Percentiles rank a stretch among this genome's conserved stretches.
These are phyloP conservation scores for Corymbia calophylla DNA, from an alignment of 441 rosid genomes.

Conservation along the genomic window DNA sequence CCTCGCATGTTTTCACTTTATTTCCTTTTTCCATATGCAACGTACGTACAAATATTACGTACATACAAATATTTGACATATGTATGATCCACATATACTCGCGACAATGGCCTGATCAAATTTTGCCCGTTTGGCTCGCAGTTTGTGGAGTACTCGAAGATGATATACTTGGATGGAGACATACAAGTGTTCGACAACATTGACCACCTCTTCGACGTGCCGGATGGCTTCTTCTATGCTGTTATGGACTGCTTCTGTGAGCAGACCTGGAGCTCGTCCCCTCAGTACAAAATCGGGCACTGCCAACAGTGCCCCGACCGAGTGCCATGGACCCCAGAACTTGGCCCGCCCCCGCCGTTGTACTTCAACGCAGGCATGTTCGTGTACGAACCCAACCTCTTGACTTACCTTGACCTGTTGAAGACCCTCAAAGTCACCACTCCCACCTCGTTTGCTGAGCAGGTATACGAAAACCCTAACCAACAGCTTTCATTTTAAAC, in stretches of 20 bases:
- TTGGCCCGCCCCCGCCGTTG: conserved; percentile 36
- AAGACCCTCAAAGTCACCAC: conserved; percentile 24
- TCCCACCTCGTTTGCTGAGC: conserved; percentile 50
- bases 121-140: not conserved
- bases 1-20: not conserved
- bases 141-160: conserved; percentile 75
- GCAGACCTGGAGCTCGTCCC: conserved; percentile 36
- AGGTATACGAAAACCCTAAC: conserved; percentile 19
- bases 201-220: conserved; percentile 54
- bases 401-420: conserved; percentile 28
- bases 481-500: not conserved
- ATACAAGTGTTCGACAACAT: conserved; percentile 73
- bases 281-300: conserved; percentile 56
- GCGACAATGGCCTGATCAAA: not conserved
- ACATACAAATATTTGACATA: not conserved
- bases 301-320: conserved; percentile 74
- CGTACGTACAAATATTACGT: not conserved
- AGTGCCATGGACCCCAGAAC: conserved; percentile 36
- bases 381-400: conserved; percentile 35
- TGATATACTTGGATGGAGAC: conserved; percentile 83
- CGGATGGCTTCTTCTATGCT: conserved; percentile 50
- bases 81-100: not conserved
- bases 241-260: conserved; percentile 87
- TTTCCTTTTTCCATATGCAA: not conserved
- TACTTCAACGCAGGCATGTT: conserved; percentile 65